These are phyloP conservation scores for Penicillium brevicompactum DNA, from an alignment of 2,329 filamentous ascomycete genomes.

Conservation along the genomic window DNA sequence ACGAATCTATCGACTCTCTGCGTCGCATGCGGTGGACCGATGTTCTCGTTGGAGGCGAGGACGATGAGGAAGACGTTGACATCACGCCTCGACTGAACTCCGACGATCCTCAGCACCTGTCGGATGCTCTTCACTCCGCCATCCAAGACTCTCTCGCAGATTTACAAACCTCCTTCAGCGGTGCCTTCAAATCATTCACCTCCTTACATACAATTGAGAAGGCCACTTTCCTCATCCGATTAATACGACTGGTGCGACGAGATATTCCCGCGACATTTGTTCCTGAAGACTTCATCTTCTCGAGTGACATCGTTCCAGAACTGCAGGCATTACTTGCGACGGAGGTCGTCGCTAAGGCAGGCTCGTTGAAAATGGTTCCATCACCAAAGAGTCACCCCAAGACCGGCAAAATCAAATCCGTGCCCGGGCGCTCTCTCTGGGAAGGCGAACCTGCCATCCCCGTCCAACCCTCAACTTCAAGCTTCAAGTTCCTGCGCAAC, in stretches of 20 bases:
- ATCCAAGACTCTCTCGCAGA: conserved; percentile 60
- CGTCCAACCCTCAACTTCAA: conserved; percentile 72
- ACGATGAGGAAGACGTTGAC: conserved; percentile 41
- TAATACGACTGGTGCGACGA: conserved; percentile 72
- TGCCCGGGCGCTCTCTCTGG: conserved; percentile 72
- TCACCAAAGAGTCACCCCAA: conserved; percentile 8
- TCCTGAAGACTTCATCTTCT: conserved; percentile 51
- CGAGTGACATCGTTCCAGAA: conserved; percentile 61
- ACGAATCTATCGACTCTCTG: conserved; percentile 36
- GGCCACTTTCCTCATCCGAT: conserved; percentile 66
- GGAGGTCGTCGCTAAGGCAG: conserved; percentile 49
- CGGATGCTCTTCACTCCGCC: conserved; percentile 59
- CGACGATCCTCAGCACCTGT: conserved; percentile 68
- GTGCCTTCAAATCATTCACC: conserved; percentile 53
- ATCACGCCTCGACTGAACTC: conserved; percentile 60
- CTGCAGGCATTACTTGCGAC: conserved; percentile 65
- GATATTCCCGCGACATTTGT: conserved; percentile 60
- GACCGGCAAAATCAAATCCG: conserved; percentile 47
- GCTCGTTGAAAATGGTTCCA: conserved; percentile 44
- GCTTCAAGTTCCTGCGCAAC: conserved; percentile 71
- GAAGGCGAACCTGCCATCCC: conserved; percentile 76
- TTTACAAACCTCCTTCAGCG: conserved; percentile 50
- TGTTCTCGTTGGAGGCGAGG: conserved; percentile 42
- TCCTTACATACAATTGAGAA: conserved; percentile 52
- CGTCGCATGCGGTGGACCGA: conserved; percentile 40